Conservation (phyloP, 129 eudicot genomes). For the Centella asiatica region DNA sequence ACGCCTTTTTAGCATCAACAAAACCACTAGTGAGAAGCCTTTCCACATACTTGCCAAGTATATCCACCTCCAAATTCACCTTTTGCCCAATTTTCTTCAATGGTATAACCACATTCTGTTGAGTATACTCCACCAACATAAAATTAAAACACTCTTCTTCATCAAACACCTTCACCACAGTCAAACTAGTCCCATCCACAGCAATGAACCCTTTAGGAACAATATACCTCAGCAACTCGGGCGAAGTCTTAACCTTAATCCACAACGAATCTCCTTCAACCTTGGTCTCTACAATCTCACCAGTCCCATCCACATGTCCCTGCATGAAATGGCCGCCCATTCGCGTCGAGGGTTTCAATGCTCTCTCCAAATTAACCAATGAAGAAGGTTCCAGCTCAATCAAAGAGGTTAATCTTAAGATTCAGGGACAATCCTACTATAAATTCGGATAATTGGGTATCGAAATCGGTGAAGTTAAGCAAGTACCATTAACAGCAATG, state of each 20-base stretch:
- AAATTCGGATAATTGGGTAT: constrained; percentile 28
- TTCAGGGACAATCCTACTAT: constrained; percentile 71
- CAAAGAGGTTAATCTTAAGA: constrained; percentile 65
- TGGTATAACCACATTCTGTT: constrained; percentile 78
- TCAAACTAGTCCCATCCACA: constrained; percentile 93
- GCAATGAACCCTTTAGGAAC: constrained; percentile 90
- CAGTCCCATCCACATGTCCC: constrained; percentile 94
- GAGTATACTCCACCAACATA: constrained; percentile 91
- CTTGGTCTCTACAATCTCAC: constrained; percentile 56
- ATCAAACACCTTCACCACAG: constrained; percentile 83
- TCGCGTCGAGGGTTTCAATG: constrained; percentile 60
- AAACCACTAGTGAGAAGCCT: constrained; percentile 70
- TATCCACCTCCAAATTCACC: constrained; percentile 96
- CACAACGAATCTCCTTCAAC: constrained; percentile 84
- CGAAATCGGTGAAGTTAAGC: constrained; percentile 11
- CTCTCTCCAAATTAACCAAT: constrained; percentile 76
- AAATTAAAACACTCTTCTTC: constrained; percentile 67
- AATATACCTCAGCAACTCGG: constrained; percentile 67
- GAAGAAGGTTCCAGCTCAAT: constrained; percentile 55
- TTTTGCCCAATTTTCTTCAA: constrained; percentile 74
- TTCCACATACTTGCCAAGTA: constrained; percentile 86
- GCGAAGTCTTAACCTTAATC: constrained; percentile 68
- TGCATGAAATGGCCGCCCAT: constrained; percentile 99
- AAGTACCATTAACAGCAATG: constrained; percentile 53
- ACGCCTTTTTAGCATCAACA: constrained; percentile 35